phyloP scores from a whole-genome alignment of 2,329 filamentous ascomycete species.

The Rutstroemia sp. region DNA sequence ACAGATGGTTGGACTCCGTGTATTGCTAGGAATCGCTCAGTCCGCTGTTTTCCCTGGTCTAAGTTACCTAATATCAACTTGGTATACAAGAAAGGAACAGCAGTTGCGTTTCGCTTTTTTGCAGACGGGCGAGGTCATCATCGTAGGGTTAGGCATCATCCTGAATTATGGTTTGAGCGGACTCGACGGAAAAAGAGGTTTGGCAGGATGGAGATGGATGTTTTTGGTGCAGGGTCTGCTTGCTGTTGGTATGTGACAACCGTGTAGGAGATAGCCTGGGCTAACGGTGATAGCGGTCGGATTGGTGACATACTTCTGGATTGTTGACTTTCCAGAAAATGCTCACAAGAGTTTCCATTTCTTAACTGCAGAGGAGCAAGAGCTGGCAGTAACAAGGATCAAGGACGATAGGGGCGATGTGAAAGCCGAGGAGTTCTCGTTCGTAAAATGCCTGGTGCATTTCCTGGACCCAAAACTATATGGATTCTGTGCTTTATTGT shows the following conservation, averaged over 20 bases:
- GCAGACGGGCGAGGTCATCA: constrained; percentile 56
- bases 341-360: constrained; percentile 44
- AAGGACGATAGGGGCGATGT: constrained; percentile 51
- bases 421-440: constrained; percentile 46
- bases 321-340: constrained; percentile 59
- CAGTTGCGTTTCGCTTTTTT: constrained; percentile 55
- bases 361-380: constrained; percentile 42
- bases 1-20: constrained; percentile 60
- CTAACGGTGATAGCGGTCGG: constrained; percentile 35
- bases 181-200: constrained; percentile 44
- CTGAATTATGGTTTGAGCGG: constrained; percentile 60
- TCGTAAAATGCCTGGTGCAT: constrained; percentile 43
- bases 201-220: constrained; percentile 61
- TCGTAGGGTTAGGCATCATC: constrained; percentile 36
- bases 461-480: constrained; percentile 52
- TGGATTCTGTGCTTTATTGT: constrained; percentile 54
- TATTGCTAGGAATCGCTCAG: constrained; percentile 59
- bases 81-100: constrained; percentile 28
- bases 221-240: constrained; percentile 46
- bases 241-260: constrained; percentile 34
- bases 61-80: constrained; percentile 39
- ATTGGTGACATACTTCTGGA: constrained; percentile 46
- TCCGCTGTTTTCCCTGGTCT: constrained; percentile 45
- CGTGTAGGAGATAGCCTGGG: not conserved
- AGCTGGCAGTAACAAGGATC: constrained; percentile 44